Base-by-base conservation (phyloP, 495 filamentous ascomycete genomes). In the Xylaria nigripes region DNA sequence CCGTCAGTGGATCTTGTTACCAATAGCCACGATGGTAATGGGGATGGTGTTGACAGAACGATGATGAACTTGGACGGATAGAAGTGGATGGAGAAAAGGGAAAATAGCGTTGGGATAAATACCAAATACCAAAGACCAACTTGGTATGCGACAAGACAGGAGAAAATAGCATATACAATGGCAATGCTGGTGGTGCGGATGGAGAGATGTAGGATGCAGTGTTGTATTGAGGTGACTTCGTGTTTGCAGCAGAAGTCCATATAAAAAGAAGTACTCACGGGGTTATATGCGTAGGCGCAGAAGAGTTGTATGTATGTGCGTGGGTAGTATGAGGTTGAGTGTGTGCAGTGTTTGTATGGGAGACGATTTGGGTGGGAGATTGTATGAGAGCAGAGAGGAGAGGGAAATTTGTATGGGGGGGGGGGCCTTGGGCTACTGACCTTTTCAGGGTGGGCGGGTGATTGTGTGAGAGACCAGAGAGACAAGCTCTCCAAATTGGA, bases 381-480 rank as follows among this genome's bases (percentile, higher is more conserved):
- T 81, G 78, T 83, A 79, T 80, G 79, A 73, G 77, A 68, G 52
- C 45, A 55, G 76, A 73, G 68, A 72, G 73, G 72, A 76, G 76
- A 73, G 70, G 65, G 65, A 70, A 71, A 71, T 70, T 72, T 73
- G 72, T 75, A 79, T 79, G 80, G 75, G 79, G 73, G 69, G 70
- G 66, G 61, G 30, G 56, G 6, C 32, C 66, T 64, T 70, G 63
- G 65, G 58, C 66, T 68, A 66, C 61, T 61, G 48, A 71, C 72
- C 73, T 78, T 80, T 82, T 82, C 81, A 82, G 76, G 81, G 78
- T 76, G 74, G 68, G 71, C 72, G 70, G 68, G 75, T 75, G 72
- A 74, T 77, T 78, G 74, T 73, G 71, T 64, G 70, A 66, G 63
- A 63, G 66, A 69, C 58, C 56, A 66, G 63, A 66, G 63, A 64